Evolutionary conservation across 768 basidiomycete species (phyloP).

Genomic region (Lentinula lateritia): DNA sequence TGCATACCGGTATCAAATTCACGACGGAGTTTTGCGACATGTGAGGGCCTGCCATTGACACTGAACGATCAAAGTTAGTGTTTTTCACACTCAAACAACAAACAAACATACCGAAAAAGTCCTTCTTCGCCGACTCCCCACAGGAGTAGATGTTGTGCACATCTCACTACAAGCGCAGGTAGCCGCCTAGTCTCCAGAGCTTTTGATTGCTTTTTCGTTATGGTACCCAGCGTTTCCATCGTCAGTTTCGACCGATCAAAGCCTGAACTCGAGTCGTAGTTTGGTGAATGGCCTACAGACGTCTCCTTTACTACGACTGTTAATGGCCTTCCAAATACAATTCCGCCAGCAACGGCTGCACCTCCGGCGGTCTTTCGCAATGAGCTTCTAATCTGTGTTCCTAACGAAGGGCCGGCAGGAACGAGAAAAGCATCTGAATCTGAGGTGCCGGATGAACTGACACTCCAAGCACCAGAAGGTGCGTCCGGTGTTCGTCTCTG

Average conservation of each 20-base stretch:
- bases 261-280: slow-evolving; percentile 17
- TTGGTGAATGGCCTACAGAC: slow-evolving; percentile 31
- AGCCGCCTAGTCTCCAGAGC: slow-evolving; percentile 47
- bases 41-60: slow-evolving; percentile 78
- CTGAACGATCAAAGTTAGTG: slow-evolving; percentile 31
- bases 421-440: slow-evolving; percentile 40
- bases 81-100: slow-evolving; percentile 3
- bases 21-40: slow-evolving; percentile 64
- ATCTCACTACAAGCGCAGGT: slow-evolving; percentile 76
- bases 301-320: slow-evolving; percentile 52
- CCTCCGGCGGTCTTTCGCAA: slow-evolving; percentile 28
- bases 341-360: slow-evolving; percentile 33
- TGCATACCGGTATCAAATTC: slow-evolving; percentile 74
- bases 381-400: slow-evolving; percentile 52
- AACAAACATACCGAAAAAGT: slow-evolving; percentile 62
- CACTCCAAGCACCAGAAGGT: slow-evolving; percentile 53
- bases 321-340: slow-evolving; percentile 67
- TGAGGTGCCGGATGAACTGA: slow-evolving; percentile 44
- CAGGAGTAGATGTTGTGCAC: slow-evolving; percentile 72
- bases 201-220: slow-evolving; percentile 19
- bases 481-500: slow-evolving; percentile 52
- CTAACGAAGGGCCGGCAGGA: slow-evolving; percentile 45
- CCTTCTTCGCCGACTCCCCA: slow-evolving; percentile 90
- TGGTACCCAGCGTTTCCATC: slow-evolving; percentile 12
- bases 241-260: slow-evolving; percentile 11